Conservation (phyloP, 768 basidiomycete species). For the Tremella mesenterica region DNA sequence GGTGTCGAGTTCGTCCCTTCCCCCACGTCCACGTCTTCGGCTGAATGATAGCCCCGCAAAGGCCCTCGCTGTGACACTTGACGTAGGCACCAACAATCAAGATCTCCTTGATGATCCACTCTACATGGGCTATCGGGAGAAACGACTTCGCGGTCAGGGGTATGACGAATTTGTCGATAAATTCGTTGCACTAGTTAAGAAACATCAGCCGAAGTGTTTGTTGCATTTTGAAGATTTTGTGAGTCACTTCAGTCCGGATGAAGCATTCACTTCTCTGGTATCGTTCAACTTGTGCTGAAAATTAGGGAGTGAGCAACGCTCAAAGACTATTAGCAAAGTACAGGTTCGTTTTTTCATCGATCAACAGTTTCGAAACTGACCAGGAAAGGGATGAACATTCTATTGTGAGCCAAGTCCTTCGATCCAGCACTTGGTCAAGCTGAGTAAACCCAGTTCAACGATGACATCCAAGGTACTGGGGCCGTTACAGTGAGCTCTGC, state of each 20-base stretch:
- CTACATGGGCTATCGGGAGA: slow-evolving; percentile 58
- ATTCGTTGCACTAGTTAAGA: slow-evolving; percentile 69
- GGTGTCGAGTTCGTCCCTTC: slow-evolving; percentile 40
- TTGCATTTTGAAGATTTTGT: slow-evolving; percentile 78
- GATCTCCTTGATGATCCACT: slow-evolving; percentile 29
- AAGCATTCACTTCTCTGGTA: too few species aligned
- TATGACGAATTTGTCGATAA: slow-evolving; percentile 74
- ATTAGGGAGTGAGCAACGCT: slow-evolving; percentile 58
- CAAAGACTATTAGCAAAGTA: slow-evolving; percentile 54
- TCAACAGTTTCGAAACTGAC: slow-evolving; percentile 2
- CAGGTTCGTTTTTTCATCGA: slow-evolving; percentile 11
- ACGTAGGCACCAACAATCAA: slow-evolving; percentile 45
- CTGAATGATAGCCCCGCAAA: slow-evolving; percentile 25
- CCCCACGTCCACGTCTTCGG: neutral
- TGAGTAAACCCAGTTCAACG: slow-evolving; percentile 53
- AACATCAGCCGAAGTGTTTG: slow-evolving; percentile 58
- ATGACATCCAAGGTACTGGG: slow-evolving; percentile 56
- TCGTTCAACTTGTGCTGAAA: slow-evolving; percentile 1
- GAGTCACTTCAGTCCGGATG: slow-evolving; percentile 8
- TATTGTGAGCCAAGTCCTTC: slow-evolving; percentile 16
- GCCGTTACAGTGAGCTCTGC: slow-evolving; percentile 37
- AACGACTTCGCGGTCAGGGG: slow-evolving; percentile 60
- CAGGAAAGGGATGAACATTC: slow-evolving; percentile 17
- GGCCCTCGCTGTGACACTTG: slow-evolving; percentile 43
- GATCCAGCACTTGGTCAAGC: neutral